Conservation (phyloP, 495 filamentous ascomycete species). For the Penicillium cataractarum region DNA sequence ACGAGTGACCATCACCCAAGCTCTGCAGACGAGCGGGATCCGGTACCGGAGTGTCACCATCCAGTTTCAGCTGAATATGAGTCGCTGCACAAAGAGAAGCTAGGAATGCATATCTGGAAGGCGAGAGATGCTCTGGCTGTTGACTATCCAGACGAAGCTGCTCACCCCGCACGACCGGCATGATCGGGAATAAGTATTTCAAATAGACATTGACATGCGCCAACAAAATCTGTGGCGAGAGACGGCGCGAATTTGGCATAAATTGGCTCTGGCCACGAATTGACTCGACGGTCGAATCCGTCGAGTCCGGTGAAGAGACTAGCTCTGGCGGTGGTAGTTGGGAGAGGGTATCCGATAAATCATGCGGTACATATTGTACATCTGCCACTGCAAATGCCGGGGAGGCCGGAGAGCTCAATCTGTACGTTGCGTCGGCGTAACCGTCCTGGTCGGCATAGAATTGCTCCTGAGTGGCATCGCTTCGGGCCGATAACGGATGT, state of each 20-base stretch:
- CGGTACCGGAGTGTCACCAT: slow-evolving; percentile 56
- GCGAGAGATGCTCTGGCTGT: slow-evolving; percentile 58
- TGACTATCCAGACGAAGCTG: slow-evolving; percentile 66
- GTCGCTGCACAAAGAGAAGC: slow-evolving; percentile 81
- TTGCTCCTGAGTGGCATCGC: slow-evolving; percentile 20
- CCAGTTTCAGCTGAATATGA: slow-evolving; percentile 73
- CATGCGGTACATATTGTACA: slow-evolving; percentile 27
- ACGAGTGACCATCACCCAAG: slow-evolving; percentile 49
- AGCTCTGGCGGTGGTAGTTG: slow-evolving; percentile 38
- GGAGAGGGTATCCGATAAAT: slow-evolving; percentile 32
- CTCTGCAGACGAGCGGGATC: slow-evolving; percentile 56
- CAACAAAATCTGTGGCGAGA: slow-evolving; percentile 42
- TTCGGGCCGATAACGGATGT: slow-evolving; percentile 38
- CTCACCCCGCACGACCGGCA: slow-evolving; percentile 76
- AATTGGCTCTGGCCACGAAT: slow-evolving; percentile 17
- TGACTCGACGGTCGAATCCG: slow-evolving; percentile 39
- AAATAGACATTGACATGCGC: slow-evolving; percentile 50
- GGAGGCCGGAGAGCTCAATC: slow-evolving; percentile 36
- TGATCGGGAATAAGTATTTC: slow-evolving; percentile 75
- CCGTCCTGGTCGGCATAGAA: slow-evolving; percentile 28
- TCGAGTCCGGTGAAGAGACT: slow-evolving; percentile 49
- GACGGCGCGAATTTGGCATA: slow-evolving; percentile 29
- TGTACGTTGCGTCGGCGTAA: slow-evolving; percentile 23
- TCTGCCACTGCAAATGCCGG: slow-evolving; percentile 34
- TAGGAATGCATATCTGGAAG: slow-evolving; percentile 78